Conservation (phyloP, 2,329 filamentous ascomycete species). For the Colletotrichum euphorbiae region DNA sequence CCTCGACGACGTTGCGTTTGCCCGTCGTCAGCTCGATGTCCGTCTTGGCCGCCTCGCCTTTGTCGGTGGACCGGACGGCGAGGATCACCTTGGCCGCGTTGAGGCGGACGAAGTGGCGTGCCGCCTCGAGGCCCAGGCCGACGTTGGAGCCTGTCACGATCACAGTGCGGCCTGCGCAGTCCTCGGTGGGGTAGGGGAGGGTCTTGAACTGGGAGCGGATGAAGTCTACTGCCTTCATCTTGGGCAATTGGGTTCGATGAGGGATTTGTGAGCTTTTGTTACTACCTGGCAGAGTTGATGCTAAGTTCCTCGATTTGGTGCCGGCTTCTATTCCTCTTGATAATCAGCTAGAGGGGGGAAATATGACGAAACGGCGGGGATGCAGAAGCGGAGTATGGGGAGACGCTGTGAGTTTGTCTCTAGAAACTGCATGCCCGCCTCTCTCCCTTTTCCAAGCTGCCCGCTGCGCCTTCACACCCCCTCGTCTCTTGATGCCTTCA, state of each 20-base stretch:
- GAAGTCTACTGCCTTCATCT: conserved; percentile 31
- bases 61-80: conserved; percentile 52
- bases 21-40: conserved; percentile 45
- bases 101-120: conserved; percentile 54
- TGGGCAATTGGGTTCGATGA: background rate
- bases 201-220: conserved; percentile 42
- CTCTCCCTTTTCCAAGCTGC: background rate
- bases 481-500: background rate
- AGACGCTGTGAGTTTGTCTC: conserved; percentile 24
- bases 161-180: conserved; percentile 51
- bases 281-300: too few species aligned
- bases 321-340: background rate
- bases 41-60: conserved; percentile 54
- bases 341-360: background rate
- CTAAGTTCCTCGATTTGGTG: background rate
- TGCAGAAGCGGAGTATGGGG: background rate
- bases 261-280: too few species aligned
- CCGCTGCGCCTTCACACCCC: background rate
- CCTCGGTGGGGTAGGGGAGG: conserved; percentile 47
- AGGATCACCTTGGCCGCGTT: conserved; percentile 56
- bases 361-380: conserved; percentile 2
- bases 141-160: conserved; percentile 59
- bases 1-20: conserved; percentile 47
- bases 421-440: background rate
- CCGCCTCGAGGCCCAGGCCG: conserved; percentile 57